Conservation (phyloP, 192 early-diverging fungal species). For the Gonapodya sp. region DNA sequence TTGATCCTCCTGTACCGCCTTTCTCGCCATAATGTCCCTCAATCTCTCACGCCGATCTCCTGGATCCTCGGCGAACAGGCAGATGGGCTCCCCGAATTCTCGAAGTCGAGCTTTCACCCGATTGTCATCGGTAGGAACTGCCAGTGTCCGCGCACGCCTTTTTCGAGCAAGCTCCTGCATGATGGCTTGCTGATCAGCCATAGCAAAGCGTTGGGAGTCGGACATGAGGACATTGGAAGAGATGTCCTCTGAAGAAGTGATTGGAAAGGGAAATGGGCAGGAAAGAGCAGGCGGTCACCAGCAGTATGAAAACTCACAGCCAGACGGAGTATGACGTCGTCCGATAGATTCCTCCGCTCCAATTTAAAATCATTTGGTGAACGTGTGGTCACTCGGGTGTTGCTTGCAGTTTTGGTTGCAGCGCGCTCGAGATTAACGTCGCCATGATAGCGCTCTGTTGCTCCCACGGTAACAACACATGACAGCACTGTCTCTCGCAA, state of each 20-base stretch:
- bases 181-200: slow-evolving; percentile 33
- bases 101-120: slow-evolving; percentile 64
- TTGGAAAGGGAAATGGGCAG: not conserved
- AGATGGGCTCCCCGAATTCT: slow-evolving; percentile 74
- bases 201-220: not conserved
- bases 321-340: not conserved
- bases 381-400: too few relatives aligned
- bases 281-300: not conserved
- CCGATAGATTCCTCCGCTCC: not conserved
- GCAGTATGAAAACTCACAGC: not conserved
- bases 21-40: slow-evolving; percentile 58
- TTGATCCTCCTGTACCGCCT: slow-evolving; percentile 33
- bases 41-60: slow-evolving; percentile 76
- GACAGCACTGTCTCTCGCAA: too few relatives aligned
- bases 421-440: too few relatives aligned
- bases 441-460: too few relatives aligned
- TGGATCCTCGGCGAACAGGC: slow-evolving; percentile 88
- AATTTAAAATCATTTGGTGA: too few relatives aligned
- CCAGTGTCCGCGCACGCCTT: slow-evolving; percentile 62
- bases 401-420: too few relatives aligned
- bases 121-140: slow-evolving; percentile 84
- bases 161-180: slow-evolving; percentile 47
- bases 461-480: too few relatives aligned
- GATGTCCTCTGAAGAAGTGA: not conserved
- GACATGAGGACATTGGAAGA: not conserved